Evolutionary conservation across 2,329 filamentous ascomycete genomes (phyloP), one percentile per base, ranked within the genome.

Genomic region (Tolypocladium tundrense): DNA sequence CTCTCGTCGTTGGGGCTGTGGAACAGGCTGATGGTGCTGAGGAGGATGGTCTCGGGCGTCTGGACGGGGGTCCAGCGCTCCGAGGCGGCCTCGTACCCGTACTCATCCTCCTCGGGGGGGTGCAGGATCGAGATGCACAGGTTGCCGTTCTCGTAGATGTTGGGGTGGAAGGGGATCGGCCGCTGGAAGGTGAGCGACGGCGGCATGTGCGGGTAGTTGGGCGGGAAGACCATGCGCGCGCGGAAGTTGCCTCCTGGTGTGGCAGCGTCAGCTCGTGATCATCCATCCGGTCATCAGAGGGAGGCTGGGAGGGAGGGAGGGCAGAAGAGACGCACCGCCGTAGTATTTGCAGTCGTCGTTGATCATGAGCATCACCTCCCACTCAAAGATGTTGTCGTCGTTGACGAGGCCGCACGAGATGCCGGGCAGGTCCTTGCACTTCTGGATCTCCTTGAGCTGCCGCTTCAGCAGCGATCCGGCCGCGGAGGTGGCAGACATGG

Each of bases 351-450:
- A 92, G 69, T 96, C 91, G 66, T 97, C 92, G 61, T 85, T 91
- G 64, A 97, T 93, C 93, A 99, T 97, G 60, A 99, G 84, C 89
- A 97, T 96, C 24, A 97, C 91, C 73, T 97, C 92, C 94, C 94
- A 99, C 77, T 96, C 89, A 64, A 97, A 97, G 11, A 97, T 86
- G 70, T 96, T 96, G 75, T 77, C 88, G 72, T 88, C 89, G 67
- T 87, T 86, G 56, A 92, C 86, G 50, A 99, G 78, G 0, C 94
- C 94, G 67, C 91, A 96, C 61, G 91, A 97, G 69, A 97, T 96
- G 56, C 93, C 94, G 0, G 91, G 91, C 53, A 97, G 88, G 73
- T 96, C 91, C 70, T 91, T 93, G 71, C 90, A 87, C 31, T 82
- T 85, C 75, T 96, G 90, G 85, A 99, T 97, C 71, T 95, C 87